Base-by-base conservation (phyloP, 1,284 basidiomycete genomes). In the Microbotryum scabiosae region DNA sequence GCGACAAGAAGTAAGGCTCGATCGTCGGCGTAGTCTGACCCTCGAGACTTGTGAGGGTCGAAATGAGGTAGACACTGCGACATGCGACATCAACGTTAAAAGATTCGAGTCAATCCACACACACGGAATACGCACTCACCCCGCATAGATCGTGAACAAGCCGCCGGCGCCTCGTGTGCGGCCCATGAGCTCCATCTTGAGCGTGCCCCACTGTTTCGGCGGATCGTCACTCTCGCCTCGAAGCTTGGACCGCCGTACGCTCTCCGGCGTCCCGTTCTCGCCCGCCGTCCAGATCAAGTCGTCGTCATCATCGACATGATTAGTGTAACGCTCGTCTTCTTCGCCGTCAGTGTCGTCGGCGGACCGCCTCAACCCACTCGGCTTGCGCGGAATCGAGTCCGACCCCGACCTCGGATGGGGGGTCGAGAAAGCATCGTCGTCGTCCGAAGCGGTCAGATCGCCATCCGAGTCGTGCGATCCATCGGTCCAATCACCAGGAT, bases 1-100 rank as follows among this genome's bases (percentile, higher is more conserved):
- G 57, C 18, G 67, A 69, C 25, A 73, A 66, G 57, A 72, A 71
- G 61, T 72, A 73, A 2, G 72, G 72, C 57, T 73, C 72, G 46
- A 73, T 60, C 10, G 70, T 66, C 43, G 71, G 69, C 5, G 69
- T 69, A 14, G 67, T 70, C 51, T 71, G 72, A 10, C 66, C 62
- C 23, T 71, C 71, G 45, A 71, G 65, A 16, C 68, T 68, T 3
- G 64, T 68, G 23, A 71, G 53, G 5, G 63, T 54, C 53, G 67
- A 66, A 23, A 71, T 59, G 36, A 70, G 56, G 54, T 68, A 66
- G 47, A 68, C 56, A 2, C 65, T 64, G 51, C 41, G 47, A 3
- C 18, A 18, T 1, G 5, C 26, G 7, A 41, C 36, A 41, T 41
- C 36, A 16, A 41, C 36, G 36, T 41, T 12, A 41, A 12, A 41